phyloP scores from a whole-genome alignment of 2,329 filamentous ascomycete genomes.

The Cladobotryum protrusum region DNA sequence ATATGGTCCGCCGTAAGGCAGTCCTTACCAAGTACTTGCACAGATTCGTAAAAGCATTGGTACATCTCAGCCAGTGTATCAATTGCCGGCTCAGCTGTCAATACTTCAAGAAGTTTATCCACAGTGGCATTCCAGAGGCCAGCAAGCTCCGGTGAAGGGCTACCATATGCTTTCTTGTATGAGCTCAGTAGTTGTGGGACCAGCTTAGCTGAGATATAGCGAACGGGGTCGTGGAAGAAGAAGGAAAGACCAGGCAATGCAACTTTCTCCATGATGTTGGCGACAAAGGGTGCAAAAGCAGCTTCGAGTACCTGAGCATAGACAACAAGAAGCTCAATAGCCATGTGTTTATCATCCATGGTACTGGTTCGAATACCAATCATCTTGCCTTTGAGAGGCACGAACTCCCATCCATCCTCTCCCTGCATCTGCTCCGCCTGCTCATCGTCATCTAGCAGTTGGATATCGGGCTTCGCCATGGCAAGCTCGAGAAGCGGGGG shows the following conservation, averaged over 20 bases:
- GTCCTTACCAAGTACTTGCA: conserved; percentile 86
- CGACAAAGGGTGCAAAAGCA: conserved; percentile 84
- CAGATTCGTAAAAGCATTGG: conserved; percentile 98
- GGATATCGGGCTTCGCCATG: conserved; percentile 93
- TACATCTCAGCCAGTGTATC: conserved; percentile 98
- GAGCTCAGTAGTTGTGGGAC: conserved; percentile 89
- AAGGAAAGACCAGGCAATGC: conserved; percentile 89
- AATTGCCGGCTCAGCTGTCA: conserved; percentile 89
- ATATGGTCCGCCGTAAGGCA: conserved; percentile 75
- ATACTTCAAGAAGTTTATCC: conserved; percentile 85
- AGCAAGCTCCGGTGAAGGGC: conserved; percentile 70
- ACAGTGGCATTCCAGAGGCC: conserved; percentile 80
- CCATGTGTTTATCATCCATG: conserved; percentile 98
- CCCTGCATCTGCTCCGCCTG: conserved; percentile 88
- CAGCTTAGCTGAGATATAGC: conserved; percentile 89
- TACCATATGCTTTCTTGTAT: conserved; percentile 86
- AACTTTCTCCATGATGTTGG: conserved; percentile 93
- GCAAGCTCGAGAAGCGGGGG: conserved; percentile 86
- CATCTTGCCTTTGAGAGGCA: conserved; percentile 94
- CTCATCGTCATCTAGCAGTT: conserved; percentile 90
- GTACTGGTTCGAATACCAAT: conserved; percentile 97
- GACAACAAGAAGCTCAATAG: conserved; percentile 96
- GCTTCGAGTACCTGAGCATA: conserved; percentile 95
- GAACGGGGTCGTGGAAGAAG: conserved; percentile 98
- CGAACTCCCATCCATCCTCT: conserved; percentile 95